These are phyloP conservation scores for Claviceps sp. DNA, from an alignment of 2,329 filamentous ascomycete genomes.

Conservation along the genomic window DNA sequence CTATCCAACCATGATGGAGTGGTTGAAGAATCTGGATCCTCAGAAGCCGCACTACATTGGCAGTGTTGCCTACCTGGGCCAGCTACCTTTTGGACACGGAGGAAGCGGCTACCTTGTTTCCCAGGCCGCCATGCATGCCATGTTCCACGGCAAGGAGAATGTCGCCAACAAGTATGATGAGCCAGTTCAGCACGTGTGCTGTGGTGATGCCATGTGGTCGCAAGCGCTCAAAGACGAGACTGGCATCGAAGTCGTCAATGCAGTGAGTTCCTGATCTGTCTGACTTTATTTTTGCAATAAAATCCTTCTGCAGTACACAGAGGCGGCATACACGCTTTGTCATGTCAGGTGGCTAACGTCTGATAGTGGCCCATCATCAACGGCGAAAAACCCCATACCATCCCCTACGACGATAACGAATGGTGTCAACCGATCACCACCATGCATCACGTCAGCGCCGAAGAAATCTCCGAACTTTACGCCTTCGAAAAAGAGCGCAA, in stretches of 20 bases:
- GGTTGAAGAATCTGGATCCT: slow-evolving; percentile 31
- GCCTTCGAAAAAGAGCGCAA: slow-evolving; percentile 33
- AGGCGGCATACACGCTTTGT: too few species aligned
- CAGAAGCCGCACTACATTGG: slow-evolving; percentile 35
- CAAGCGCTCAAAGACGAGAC: slow-evolving; percentile 30
- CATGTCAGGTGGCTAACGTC: neutral
- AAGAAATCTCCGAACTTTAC: slow-evolving; percentile 37
- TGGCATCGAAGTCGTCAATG: slow-evolving; percentile 26
- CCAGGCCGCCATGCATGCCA: slow-evolving; percentile 33
- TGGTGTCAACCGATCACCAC: slow-evolving; percentile 44
- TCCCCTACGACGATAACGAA: slow-evolving; percentile 32
- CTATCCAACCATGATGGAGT: slow-evolving; percentile 37
- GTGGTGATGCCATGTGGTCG: slow-evolving; percentile 38
- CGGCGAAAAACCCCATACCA: slow-evolving; percentile 38
- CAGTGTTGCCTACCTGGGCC: slow-evolving; percentile 29
- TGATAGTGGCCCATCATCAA: slow-evolving; percentile 40
- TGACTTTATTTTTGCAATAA: neutral
- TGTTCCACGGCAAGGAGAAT: slow-evolving; percentile 27
- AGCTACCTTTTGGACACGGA: slow-evolving; percentile 38
- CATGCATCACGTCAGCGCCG: slow-evolving; percentile 39
- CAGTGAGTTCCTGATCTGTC: slow-evolving; percentile 19
- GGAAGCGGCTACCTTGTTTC: slow-evolving; percentile 43
- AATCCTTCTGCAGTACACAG: too few species aligned
- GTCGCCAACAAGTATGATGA: slow-evolving; percentile 34
- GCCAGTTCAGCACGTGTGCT: slow-evolving; percentile 28